Conservation (phyloP, 345 rosid species). For the Euphorbia pulcherrima region DNA sequence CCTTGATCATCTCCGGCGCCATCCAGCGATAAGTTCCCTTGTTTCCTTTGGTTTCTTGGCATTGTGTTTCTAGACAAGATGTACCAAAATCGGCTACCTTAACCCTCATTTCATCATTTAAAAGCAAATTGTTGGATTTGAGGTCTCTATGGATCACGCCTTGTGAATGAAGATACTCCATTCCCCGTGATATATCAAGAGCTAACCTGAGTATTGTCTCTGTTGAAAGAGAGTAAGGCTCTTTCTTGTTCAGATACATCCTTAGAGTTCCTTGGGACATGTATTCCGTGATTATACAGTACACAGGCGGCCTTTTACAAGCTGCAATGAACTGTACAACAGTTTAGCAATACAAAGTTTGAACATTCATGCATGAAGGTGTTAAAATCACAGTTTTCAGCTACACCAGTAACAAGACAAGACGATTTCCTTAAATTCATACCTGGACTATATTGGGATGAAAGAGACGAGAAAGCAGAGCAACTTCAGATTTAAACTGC, state of each 20-base stretch:
- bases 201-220: slow-evolving; percentile 86
- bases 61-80: slow-evolving; percentile 90
- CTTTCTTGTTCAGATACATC: slow-evolving; percentile 99
- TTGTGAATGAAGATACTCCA: slow-evolving; percentile 98
- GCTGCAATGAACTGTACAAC: slow-evolving; percentile 87
- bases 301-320: slow-evolving; percentile 93
- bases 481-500: slow-evolving; percentile 94
- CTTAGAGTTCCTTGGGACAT: slow-evolving; percentile 98
- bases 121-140: slow-evolving; percentile 83
- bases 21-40: slow-evolving; percentile 98
- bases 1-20: slow-evolving; percentile 99
- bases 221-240: slow-evolving; percentile 85
- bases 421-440: neutral
- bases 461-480: slow-evolving; percentile 85
- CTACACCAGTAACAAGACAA: neutral
- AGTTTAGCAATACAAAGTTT: slow-evolving; percentile 12
- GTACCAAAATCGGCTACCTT: slow-evolving; percentile 98
- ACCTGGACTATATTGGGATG: slow-evolving; percentile 92
- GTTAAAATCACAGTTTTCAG: neutral
- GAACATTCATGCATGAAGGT: neutral
- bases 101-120: slow-evolving; percentile 92
- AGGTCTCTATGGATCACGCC: slow-evolving; percentile 98
- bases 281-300: slow-evolving; percentile 96
- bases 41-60: slow-evolving; percentile 81
- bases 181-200: slow-evolving; percentile 95